phyloP scores from a whole-genome alignment of 2,329 filamentous ascomycete species.

The Alternaria viburni region DNA sequence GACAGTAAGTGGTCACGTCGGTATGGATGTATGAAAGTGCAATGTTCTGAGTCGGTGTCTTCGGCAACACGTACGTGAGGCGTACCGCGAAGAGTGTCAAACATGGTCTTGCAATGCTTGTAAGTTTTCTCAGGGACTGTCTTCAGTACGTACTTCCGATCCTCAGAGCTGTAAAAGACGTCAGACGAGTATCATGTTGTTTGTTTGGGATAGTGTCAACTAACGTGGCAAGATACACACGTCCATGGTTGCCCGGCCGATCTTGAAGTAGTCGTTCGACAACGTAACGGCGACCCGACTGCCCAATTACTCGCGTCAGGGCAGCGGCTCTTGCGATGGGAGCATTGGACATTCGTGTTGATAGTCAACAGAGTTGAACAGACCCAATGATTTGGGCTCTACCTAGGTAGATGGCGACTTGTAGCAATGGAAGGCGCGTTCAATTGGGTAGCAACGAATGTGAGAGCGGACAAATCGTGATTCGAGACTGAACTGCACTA shows the following conservation, averaged over 20 bases:
- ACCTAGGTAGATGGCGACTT: background rate
- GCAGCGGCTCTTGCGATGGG: background rate
- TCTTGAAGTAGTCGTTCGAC: slow-evolving; percentile 9
- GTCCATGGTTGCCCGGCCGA: background rate
- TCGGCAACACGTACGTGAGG: slow-evolving; percentile 20
- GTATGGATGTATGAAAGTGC: slow-evolving; percentile 56
- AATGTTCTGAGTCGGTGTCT: slow-evolving; percentile 54
- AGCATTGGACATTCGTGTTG: background rate
- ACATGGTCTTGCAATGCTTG: slow-evolving; percentile 14
- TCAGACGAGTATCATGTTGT: background rate
- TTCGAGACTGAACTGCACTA: background rate
- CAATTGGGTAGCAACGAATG: background rate
- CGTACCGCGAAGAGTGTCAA: slow-evolving; percentile 14
- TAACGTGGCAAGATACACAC: slow-evolving; percentile 6
- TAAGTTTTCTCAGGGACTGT: slow-evolving; percentile 10
- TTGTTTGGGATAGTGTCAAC: background rate
- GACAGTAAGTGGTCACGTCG: slow-evolving; percentile 52
- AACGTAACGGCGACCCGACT: slow-evolving; percentile 19
- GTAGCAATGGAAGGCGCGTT: background rate
- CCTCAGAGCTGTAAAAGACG: background rate
- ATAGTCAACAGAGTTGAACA: background rate
- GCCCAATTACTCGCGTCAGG: slow-evolving; percentile 13
- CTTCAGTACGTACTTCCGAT: slow-evolving; percentile 5
- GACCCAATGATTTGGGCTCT: background rate
- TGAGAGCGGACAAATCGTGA: background rate